A percentile compares a stretch with the other conserved stretches of the same genome.
phyloP scores from a whole-genome alignment of 2,329 filamentous ascomycete genomes.

The Trichoderma sp. region DNA sequence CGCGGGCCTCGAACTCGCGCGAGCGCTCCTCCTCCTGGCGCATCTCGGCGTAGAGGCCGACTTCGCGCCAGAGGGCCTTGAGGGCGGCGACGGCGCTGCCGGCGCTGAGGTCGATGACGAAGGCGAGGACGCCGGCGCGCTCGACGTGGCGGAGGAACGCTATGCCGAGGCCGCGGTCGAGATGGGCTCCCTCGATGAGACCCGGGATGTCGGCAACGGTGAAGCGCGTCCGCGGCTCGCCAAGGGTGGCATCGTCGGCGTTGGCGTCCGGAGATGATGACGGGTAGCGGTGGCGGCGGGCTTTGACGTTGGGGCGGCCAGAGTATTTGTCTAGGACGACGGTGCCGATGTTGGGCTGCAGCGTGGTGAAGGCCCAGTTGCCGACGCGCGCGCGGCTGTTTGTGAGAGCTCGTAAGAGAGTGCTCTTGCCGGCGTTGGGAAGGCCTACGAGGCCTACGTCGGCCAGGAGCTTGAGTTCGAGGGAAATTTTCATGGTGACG shows the following conservation, averaged over 20 bases:
- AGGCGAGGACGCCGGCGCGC: constrained; percentile 87
- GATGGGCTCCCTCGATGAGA: constrained; percentile 86
- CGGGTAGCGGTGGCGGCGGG: constrained; percentile 41
- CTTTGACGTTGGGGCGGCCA: constrained; percentile 64
- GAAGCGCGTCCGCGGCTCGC: constrained; percentile 71
- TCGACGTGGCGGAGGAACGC: constrained; percentile 94
- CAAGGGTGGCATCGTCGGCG: constrained; percentile 44
- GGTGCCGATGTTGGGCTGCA: constrained; percentile 93
- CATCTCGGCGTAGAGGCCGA: constrained; percentile 80
- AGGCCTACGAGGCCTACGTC: constrained; percentile 94
- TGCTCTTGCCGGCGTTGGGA: constrained; percentile 95
- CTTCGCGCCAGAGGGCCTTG: constrained; percentile 84
- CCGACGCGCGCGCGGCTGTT: constrained; percentile 88
- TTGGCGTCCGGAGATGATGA: constrained; percentile 45
- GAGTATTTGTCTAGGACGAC: constrained; percentile 88
- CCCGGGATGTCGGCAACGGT: constrained; percentile 96
- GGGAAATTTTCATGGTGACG: constrained; percentile 75
- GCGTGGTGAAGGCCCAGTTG: constrained; percentile 94
- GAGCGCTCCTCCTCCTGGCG: constrained; percentile 72
- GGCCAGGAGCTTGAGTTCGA: constrained; percentile 92
- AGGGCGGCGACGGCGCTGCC: constrained; percentile 79
- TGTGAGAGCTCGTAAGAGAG: constrained; percentile 81
- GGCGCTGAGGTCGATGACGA: constrained; percentile 83
- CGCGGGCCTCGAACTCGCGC: constrained; percentile 58
- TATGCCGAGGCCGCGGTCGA: constrained; percentile 87